Base-by-base conservation (phyloP, 2,329 filamentous ascomycete genomes). In the Fusarium sp. region DNA sequence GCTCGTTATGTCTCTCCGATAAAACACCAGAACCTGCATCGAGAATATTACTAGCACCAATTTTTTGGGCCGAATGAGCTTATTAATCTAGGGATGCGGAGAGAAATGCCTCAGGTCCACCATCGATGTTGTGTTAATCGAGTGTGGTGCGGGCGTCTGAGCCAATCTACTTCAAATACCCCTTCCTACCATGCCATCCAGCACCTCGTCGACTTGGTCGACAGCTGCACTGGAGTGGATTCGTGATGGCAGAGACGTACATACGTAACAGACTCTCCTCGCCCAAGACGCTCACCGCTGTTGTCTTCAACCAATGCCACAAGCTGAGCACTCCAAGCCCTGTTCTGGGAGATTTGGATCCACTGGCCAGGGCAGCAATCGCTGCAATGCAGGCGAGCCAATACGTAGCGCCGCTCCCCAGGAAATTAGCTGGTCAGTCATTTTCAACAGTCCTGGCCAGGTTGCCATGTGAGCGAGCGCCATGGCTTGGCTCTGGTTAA, bases 51-150 rank as follows among this genome's bases (percentile, higher is more conserved):
- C 35, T 33, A 18, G 18, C 21, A 27, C 50, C 45, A 37, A 40
- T 33, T n/a, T 31, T 47, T 63, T 63, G 29, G 35, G 35, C 37
- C 64, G 14, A 66, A 37, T 25, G 39, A 37, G 46, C 29, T 51
- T 31, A 35, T 21, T 39, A 23, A 41, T 49, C 58, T 45, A 70
- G 63, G 65, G 74, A 74, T 74, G 72, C 62, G 67, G 72, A 76
- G 74, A 63, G 75, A 77, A 77, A 77, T 77, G 71, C 75, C 75
- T 77, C 75, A 76, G 69, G 58, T 67, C 73, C 72, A 72, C 71
- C 52, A 59, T 37, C 25, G 40, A 49, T 51, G 58, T 62, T 57
- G 60, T 69, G 45, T 50, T 48, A 63, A 64, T 67, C 46, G 43
- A 56, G 27, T 45, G 45, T 35, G 39, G 23, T 49, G 51, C 58